Base-by-base conservation (phyloP, 2,329 filamentous ascomycete species). In the Aspergillus pseudonomiae region DNA sequence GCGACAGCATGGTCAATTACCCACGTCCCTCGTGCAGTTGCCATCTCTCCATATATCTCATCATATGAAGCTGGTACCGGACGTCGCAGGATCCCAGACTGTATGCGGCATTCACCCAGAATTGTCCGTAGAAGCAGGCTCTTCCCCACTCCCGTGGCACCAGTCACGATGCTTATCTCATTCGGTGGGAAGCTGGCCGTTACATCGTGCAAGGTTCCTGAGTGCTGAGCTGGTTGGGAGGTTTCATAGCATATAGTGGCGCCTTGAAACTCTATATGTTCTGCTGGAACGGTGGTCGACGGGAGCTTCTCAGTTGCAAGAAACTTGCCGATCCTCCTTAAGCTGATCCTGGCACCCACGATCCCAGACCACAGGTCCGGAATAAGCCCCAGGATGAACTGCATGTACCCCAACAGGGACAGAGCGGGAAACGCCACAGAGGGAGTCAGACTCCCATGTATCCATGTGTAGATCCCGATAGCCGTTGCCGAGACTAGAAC, bases 391-490 rank as follows among this genome's bases (percentile, higher is more conserved):
- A 94, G 78, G 0, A 89, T 88, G 36, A 88, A 81, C 73, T 94
- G 91, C 30, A 95, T 83, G 24, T 86, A 83, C 65, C 86, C 87
- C 75, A 94, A 92, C 71, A 89, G 89, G 54, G 82, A 84, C 59
- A 91, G 88, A 48, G 89, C 89, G 39, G 92, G 92, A 68, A 95
- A 95, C 3, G 91, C 91, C 19, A 93, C 84, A 0, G 91, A 92
- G 0, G 92, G 88, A 0, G 84, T 82, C 11, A 94, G 80, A 0
- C 80, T 79, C 6, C 88, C 88, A 67, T 92, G 76, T 0, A 90
- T 67, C 14, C 85, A 68, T 5, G 90, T 87, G 70, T 94, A 93
- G 0, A 88, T 83, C 4, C 88, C 84, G 1, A 95, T 81, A 0
- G 90, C 89, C 12, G 89, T 86, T 6, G 89, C 90, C 5, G 91